Conservation (phyloP, 306 rosid genomes). For the Potentilla sterilis region DNA sequence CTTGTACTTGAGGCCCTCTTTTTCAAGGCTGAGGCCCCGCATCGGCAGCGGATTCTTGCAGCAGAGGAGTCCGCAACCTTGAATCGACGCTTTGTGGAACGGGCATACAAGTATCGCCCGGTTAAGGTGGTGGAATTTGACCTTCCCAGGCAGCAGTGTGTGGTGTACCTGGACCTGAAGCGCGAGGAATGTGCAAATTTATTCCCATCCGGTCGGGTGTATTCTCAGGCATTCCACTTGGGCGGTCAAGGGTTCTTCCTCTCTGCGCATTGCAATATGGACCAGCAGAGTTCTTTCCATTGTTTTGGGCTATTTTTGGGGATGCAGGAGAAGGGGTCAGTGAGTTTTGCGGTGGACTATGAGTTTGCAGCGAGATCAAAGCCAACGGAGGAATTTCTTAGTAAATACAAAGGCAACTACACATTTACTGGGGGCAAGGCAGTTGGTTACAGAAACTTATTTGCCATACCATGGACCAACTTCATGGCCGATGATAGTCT, state of each 20-base stretch:
- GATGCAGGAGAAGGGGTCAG: constrained; percentile 97
- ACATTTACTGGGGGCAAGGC: constrained; percentile 98
- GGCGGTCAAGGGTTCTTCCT: constrained; percentile 98
- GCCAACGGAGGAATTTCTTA: constrained; percentile 71
- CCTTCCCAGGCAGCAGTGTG: constrained; percentile 89
- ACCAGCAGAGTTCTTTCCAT: constrained; percentile 90
- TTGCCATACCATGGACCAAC: constrained; percentile 76
- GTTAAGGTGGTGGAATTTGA: constrained; percentile 97
- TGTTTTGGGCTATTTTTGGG: constrained; percentile 95
- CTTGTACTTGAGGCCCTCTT: constrained; percentile 88
- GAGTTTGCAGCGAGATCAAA: constrained; percentile 90
- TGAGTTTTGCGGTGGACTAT: constrained; percentile 86
- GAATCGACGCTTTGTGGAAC: constrained; percentile 77
- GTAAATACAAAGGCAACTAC: constrained; percentile 97
- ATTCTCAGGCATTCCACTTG: constrained; percentile 97
- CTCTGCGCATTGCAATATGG: constrained; percentile 99
- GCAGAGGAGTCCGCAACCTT: constrained; percentile 63
- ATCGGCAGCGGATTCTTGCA: constrained; percentile 76
- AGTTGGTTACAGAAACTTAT: constrained; percentile 87
- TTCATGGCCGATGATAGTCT: constrained; percentile 85
- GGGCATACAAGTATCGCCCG: constrained; percentile 93
- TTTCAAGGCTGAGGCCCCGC: constrained; percentile 94
- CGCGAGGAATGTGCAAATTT: constrained; percentile 77
- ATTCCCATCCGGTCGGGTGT: constrained; percentile 89
- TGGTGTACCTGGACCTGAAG: constrained; percentile 88